Base-by-base conservation (phyloP, 2,329 filamentous ascomycete species). In the Botrytis deweyae region DNA sequence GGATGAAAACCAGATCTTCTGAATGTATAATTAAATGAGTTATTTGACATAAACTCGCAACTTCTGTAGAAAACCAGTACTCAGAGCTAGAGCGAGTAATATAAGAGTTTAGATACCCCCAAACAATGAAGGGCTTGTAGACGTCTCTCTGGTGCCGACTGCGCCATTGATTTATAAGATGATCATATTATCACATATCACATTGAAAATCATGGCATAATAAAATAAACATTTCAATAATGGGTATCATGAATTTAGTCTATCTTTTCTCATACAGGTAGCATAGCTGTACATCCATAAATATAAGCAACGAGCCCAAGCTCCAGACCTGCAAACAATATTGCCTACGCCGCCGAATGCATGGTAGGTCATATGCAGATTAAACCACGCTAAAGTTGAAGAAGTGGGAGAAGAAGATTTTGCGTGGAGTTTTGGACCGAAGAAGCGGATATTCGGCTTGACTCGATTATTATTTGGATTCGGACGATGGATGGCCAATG, bases 221-320 rank as follows among this genome's bases (percentile, higher is more conserved):
- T 22, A 33, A 20, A 46, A 36, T 25, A 33, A 38, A 36, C n/a
- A 33, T 49, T 55, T 61, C 52, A 68, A n/a, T 61, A 72, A 52
- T 61, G 71, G 63, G 71, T 72, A 72, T 72, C 71, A 68, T 72
- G 71, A 72, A 72, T 72, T 72, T 46, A 68, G 40, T 72, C 29
- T 58, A 40, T 72, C 63, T 72, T 72, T 49, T 68, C 22, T 68
- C 40, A 46, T 61, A 65, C 70, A 66, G 36, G 70, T 46, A 72
- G 63, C 63, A 58, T 58, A 68, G 49, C 49, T 61, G 52, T 61
- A 72, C 40, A 72, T 72, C 29, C 65, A 68, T 44, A 67, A 67
- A 29, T 59, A 38, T 58, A 68, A 42, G 66, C 66, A 68, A 58
- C 29, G 49, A 25, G n/a, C 25, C 66, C 40, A 38, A 67, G 62